Conservation (phyloP, 352 stramenopile species). For the Phytopythium chamaehyphon region DNA sequence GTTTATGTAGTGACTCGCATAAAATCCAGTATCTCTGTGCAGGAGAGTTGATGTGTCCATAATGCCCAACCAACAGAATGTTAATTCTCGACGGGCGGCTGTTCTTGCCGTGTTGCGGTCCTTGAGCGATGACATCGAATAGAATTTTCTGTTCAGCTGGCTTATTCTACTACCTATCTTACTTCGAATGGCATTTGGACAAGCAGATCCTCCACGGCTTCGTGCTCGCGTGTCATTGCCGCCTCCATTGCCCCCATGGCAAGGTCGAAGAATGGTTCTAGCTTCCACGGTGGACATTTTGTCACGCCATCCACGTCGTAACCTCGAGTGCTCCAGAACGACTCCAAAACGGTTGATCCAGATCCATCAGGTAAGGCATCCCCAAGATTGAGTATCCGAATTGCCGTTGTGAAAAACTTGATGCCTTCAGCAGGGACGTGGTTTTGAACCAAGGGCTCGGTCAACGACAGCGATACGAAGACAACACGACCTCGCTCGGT, state of each 20-base stretch:
- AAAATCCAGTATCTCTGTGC: no score
- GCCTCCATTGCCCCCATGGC: neutral
- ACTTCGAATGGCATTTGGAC: no score
- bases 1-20: no score
- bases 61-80: no score
- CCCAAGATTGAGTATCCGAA: neutral
- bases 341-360: neutral
- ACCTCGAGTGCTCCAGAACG: neutral
- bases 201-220: conserved; percentile 1
- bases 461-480: neutral
- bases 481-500: neutral
- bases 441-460: neutral
- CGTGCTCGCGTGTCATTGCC: neutral
- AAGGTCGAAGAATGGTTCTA: neutral
- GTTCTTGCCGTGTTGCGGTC: no score
- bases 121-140: no score
- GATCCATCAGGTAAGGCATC: neutral
- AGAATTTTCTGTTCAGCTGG: no score
- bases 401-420: neutral
- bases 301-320: conserved; percentile 1
- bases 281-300: conserved; percentile 1
- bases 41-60: no score
- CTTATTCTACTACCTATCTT: no score
- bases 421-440: neutral
- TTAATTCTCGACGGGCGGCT: no score